Conservation (phyloP, 2,329 filamentous ascomycete species). For the Basipetospora chlamydospora region DNA sequence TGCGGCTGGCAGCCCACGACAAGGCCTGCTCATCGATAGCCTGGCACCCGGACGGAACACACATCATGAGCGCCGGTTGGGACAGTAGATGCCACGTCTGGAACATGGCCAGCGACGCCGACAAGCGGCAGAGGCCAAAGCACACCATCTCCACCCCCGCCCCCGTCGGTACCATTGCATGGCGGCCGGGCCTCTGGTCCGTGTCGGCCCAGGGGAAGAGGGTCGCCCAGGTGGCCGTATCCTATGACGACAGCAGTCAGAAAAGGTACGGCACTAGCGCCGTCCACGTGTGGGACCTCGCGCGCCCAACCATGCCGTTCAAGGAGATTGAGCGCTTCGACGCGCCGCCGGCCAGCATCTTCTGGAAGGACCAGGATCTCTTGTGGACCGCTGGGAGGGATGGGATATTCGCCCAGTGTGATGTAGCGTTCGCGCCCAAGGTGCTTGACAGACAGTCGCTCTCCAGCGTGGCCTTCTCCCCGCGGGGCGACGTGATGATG, state of each 20-base stretch:
- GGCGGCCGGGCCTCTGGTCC: constrained; percentile 53
- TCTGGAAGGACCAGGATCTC: constrained; percentile 52
- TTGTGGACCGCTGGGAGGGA: constrained; percentile 53
- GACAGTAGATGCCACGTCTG: constrained; percentile 51
- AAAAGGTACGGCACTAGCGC: constrained; percentile 40
- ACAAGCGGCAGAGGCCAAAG: constrained; percentile 50
- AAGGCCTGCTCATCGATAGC: constrained; percentile 44
- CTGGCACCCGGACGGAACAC: constrained; percentile 56
- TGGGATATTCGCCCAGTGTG: constrained; percentile 48
- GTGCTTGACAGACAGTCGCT: constrained; percentile 48
- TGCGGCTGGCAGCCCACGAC: constrained; percentile 48
- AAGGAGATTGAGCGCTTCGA: constrained; percentile 50
- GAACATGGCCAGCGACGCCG: constrained; percentile 45
- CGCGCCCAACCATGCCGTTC: constrained; percentile 50
- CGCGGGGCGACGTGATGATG: constrained; percentile 44
- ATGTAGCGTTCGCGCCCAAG: constrained; percentile 48
- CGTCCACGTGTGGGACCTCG: constrained; percentile 56
- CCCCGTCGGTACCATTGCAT: constrained; percentile 42
- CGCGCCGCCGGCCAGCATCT: constrained; percentile 37
- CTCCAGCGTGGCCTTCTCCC: constrained; percentile 46
- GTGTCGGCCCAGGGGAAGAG: constrained; percentile 44
- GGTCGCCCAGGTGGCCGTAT: constrained; percentile 46
- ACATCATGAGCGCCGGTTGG: constrained; percentile 47
- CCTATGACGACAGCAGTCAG: constrained; percentile 42
- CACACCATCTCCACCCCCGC: constrained; percentile 47